phyloP scores from a whole-genome alignment of 352 stramenopile species.

The Pythium graminicola region DNA sequence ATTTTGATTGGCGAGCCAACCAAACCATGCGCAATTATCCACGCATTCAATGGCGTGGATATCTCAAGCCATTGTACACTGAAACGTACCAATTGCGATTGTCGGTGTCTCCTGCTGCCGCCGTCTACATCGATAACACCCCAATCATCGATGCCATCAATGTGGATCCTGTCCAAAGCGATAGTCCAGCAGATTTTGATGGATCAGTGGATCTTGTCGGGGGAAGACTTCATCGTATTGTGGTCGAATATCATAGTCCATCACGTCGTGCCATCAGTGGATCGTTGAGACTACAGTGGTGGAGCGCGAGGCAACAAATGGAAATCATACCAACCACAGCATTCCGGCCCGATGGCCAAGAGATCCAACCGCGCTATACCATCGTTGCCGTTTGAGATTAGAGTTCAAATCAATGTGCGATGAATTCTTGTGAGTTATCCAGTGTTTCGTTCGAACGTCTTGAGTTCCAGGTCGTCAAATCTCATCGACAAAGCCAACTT shows the following conservation, averaged over 20 bases:
- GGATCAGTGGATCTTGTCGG: constrained; percentile 14
- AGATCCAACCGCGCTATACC: constrained; percentile 16
- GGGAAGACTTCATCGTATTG: constrained; percentile 18
- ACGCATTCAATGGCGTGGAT: constrained; percentile 24
- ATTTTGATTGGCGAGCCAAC: constrained; percentile 23
- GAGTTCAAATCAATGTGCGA: neutral
- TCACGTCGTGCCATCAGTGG: constrained; percentile 15
- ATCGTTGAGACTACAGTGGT: constrained; percentile 15
- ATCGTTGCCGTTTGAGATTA: constrained; percentile 9
- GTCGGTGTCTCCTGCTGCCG: constrained; percentile 2
- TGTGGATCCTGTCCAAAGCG: neutral
- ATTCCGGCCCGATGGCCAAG: constrained; percentile 17
- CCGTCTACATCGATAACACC: constrained; percentile 21
- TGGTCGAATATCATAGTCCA: constrained; percentile 22
- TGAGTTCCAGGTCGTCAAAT: neutral
- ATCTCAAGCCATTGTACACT: constrained; percentile 14
- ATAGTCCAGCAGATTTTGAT: neutral
- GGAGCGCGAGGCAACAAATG: constrained; percentile 13
- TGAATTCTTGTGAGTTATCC: neutral
- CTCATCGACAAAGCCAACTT: constrained; percentile 31
- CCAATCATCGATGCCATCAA: constrained; percentile 22
- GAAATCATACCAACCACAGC: constrained; percentile 16
- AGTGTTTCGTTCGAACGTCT: neutral
- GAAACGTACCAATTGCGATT: constrained; percentile 18
- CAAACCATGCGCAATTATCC: constrained; percentile 24